Percentiles rank a stretch among this genome's conserved stretches.
phyloP scores from a whole-genome alignment of 495 filamentous ascomycete genomes.

The Talaromyces adpressus region DNA sequence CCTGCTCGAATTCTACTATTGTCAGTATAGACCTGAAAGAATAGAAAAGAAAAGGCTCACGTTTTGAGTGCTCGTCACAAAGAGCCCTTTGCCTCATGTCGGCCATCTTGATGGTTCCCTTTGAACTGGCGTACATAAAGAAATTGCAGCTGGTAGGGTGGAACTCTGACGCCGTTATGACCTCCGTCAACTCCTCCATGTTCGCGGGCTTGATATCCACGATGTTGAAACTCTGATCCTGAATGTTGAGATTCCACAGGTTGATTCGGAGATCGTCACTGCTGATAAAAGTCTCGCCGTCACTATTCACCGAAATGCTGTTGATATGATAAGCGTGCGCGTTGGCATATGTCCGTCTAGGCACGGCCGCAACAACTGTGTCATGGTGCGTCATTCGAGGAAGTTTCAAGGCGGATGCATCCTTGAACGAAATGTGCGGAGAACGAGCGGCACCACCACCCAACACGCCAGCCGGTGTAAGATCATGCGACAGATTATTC shows the following conservation, averaged over 20 bases:
- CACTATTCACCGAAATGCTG: conserved; percentile 98
- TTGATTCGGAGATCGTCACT: conserved; percentile 97
- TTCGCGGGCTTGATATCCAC: conserved; percentile 99
- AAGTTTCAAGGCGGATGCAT: conserved; percentile 76
- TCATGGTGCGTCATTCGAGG: conserved; percentile 96
- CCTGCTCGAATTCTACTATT: conserved; percentile 85
- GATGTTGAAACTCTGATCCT: conserved; percentile 99
- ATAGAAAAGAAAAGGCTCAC: conserved; percentile 46
- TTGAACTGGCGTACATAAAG: conserved; percentile 99
- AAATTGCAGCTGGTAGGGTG: conserved; percentile 96
- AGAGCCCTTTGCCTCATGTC: conserved; percentile 96
- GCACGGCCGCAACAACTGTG: conserved; percentile 95
- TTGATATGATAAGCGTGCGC: conserved; percentile 99
- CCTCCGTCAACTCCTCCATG: conserved; percentile 98
- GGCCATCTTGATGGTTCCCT: conserved; percentile 97
- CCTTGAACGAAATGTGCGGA: conserved; percentile 68
- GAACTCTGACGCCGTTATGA: conserved; percentile 97
- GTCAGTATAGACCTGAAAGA: conserved; percentile 8
- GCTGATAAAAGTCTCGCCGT: conserved; percentile 98
- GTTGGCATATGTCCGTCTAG: conserved; percentile 92
- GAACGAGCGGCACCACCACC: conserved; percentile 68
- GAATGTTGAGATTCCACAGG: conserved; percentile 98
- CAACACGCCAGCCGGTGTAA: conserved; percentile 69
- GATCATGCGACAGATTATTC: conserved; percentile 94
- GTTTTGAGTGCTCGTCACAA: conserved; percentile 90